These are phyloP conservation scores for Aspergillus sp. DNA, from an alignment of 2,329 filamentous ascomycete genomes.

Conservation along the genomic window DNA sequence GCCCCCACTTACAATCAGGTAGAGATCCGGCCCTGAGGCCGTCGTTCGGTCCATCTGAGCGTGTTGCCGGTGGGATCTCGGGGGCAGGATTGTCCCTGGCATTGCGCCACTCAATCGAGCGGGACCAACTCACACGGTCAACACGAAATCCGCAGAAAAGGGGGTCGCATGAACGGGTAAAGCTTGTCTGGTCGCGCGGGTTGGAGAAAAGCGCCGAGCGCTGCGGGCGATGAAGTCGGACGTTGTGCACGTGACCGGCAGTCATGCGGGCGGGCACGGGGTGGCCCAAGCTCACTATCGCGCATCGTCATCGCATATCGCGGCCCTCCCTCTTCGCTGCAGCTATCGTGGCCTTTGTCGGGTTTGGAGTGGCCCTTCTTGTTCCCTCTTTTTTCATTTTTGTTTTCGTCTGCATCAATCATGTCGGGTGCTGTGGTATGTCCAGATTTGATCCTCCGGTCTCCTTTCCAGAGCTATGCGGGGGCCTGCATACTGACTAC, in stretches of 20 bases:
- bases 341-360: slow-evolving; percentile 20
- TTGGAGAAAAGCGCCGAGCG: slow-evolving; percentile 19
- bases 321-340: slow-evolving; percentile 14
- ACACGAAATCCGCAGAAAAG: slow-evolving; percentile 28
- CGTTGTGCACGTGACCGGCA: slow-evolving; percentile 28
- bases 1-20: slow-evolving; percentile 45
- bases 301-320: slow-evolving; percentile 27
- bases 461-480: too few relatives aligned
- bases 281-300: slow-evolving; percentile 24
- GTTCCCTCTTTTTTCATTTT: slow-evolving; percentile 5
- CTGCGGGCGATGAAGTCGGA: slow-evolving; percentile 31
- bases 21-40: slow-evolving; percentile 46
- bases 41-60: slow-evolving; percentile 46
- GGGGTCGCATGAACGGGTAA: slow-evolving; percentile 30
- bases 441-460: background rate
- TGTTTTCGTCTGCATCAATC: slow-evolving; percentile 14
- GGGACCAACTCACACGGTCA: slow-evolving; percentile 38
- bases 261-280: slow-evolving; percentile 19
- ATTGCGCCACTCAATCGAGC: slow-evolving; percentile 48
- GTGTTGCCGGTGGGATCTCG: slow-evolving; percentile 47
- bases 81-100: slow-evolving; percentile 53
- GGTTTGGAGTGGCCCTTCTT: background rate
- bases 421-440: slow-evolving; percentile 41
- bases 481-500: slow-evolving; percentile 13
- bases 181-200: slow-evolving; percentile 30